Base-by-base conservation (phyloP, 2,329 filamentous ascomycete genomes). In the Trichoderma arundinaceum region DNA sequence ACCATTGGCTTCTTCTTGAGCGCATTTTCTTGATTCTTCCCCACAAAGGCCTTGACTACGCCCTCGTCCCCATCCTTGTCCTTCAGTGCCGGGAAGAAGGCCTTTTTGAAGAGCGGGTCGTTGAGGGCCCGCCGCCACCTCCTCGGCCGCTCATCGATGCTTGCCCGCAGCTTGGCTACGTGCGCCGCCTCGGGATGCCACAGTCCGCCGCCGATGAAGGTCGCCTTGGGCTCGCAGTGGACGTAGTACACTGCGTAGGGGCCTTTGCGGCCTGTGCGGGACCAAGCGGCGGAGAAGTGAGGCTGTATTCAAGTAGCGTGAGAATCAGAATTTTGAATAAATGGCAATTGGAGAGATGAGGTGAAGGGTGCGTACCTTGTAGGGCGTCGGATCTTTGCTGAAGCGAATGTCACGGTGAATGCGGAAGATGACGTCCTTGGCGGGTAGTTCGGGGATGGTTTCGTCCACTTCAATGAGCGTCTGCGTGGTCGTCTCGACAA, bases 171-270 rank as follows among this genome's bases (percentile, higher is more conserved):
- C 68, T 84, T 83, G 41, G 84, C 84, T 13, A 95, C 79, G n/a
- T 88, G 82, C 4, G 81, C 79, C 1, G 86, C 84, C 60, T 92
- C 90, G 1, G 92, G 92, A 72, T 89, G 86, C 92, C 92, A 97
- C 15, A 96, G 79, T 1, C 94, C 93, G 53, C 92, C 92, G 66
- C 91, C 93, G 48, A 96, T 81, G 71, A 94, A 91, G 74, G 87
- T 90, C 58, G 84, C 80, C 2, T 81, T 82, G 10, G 93, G 92
- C 74, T 94, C 87, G 69, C 92, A 84, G 76, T 96, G 92, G 19
- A 97, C 79, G 78, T 96, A 97, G 79, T 97, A 97, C 74, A 88
- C 90, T 7, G 93, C 93, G 77, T 95, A 96, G 9, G 91, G 89
- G 0, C 92, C 92, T 77, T 97, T 96, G 63, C 91, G 86, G 19